These are phyloP conservation scores for Aspergillus campestris DNA, from an alignment of 495 filamentous ascomycete genomes.

Conservation along the genomic window DNA sequence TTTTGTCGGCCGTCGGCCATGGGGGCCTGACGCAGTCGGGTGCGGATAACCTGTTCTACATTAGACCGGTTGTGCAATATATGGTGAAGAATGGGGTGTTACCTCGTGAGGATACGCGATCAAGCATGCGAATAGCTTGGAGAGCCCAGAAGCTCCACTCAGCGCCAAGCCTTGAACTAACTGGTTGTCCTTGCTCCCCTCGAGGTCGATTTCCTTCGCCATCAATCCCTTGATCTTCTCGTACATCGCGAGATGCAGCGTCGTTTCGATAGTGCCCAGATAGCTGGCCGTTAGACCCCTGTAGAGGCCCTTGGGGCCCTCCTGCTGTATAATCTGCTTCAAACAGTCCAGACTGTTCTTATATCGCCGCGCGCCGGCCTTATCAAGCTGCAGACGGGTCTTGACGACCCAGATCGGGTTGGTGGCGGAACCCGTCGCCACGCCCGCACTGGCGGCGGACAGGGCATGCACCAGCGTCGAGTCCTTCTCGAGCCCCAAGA, in stretches of 20 bases:
- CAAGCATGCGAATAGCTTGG: constrained; percentile 72
- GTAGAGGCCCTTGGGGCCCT: constrained; percentile 73
- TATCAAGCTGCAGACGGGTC: constrained; percentile 81
- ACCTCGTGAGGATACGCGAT: constrained; percentile 81
- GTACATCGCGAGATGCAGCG: constrained; percentile 81
- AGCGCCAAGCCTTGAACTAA: constrained; percentile 25
- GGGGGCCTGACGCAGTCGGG: constrained; percentile 72
- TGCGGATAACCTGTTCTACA: constrained; percentile 57
- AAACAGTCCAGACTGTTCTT: constrained; percentile 77
- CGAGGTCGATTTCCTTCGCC: constrained; percentile 42
- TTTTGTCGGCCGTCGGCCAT: constrained; percentile 60
- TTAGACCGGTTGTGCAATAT: constrained; percentile 4
- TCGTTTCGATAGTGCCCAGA: constrained; percentile 75
- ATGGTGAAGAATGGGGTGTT: too few species aligned
- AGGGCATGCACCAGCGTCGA: constrained; percentile 51
- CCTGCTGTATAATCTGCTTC: constrained; percentile 62
- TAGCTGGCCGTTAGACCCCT: constrained; percentile 83
- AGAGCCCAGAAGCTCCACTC: constrained; percentile 69
- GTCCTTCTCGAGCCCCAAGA: constrained; percentile 56
- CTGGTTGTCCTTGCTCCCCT: constrained; percentile 21
- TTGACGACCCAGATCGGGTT: constrained; percentile 94
- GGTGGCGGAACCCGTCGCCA: constrained; percentile 76
- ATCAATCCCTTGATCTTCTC: constrained; percentile 71
- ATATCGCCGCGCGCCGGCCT: constrained; percentile 60
- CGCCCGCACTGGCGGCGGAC: constrained; percentile 63